phyloP scores from a whole-genome alignment of 2,329 filamentous ascomycete species.

The Plectosphaerella plurivora region DNA sequence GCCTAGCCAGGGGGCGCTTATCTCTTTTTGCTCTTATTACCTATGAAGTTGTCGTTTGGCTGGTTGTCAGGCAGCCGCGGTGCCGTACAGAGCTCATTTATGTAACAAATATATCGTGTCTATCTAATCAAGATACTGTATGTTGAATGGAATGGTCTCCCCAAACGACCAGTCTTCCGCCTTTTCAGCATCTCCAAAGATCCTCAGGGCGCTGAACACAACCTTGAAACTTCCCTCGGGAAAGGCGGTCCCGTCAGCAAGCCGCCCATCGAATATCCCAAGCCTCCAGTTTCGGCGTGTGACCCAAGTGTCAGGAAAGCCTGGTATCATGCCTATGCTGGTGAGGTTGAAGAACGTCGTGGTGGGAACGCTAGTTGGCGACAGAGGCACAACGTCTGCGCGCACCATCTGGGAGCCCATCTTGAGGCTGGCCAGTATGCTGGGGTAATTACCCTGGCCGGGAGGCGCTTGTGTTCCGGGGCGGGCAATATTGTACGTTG shows the following conservation, averaged over 20 bases:
- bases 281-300: neutral
- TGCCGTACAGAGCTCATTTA: too few relatives aligned
- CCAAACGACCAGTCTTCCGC: slow-evolving; percentile 28
- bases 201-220: slow-evolving; percentile 15
- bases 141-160: slow-evolving; percentile 36
- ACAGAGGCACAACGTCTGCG: slow-evolving; percentile 24
- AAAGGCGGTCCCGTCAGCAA: slow-evolving; percentile 15
- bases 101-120: too few relatives aligned
- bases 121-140: slow-evolving; percentile 29
- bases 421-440: slow-evolving; percentile 21
- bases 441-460: slow-evolving; percentile 28
- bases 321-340: slow-evolving; percentile 13
- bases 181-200: slow-evolving; percentile 17
- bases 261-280: slow-evolving; percentile 13
- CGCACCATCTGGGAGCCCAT: slow-evolving; percentile 14
- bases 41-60: slow-evolving; percentile 27
- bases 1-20: too few relatives aligned
- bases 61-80: slow-evolving; percentile 16
- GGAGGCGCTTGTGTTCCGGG: slow-evolving; percentile 10
- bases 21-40: too few relatives aligned
- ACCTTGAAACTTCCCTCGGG: slow-evolving; percentile 18
- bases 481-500: slow-evolving; percentile 16
- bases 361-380: slow-evolving; percentile 12
- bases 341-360: slow-evolving; percentile 13
- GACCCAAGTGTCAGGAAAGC: slow-evolving; percentile 8